Evolutionary conservation across 2,329 filamentous ascomycete genomes (phyloP), one percentile per base, ranked within the genome.

Genomic region (Paraphoma chrysanthemicola): DNA sequence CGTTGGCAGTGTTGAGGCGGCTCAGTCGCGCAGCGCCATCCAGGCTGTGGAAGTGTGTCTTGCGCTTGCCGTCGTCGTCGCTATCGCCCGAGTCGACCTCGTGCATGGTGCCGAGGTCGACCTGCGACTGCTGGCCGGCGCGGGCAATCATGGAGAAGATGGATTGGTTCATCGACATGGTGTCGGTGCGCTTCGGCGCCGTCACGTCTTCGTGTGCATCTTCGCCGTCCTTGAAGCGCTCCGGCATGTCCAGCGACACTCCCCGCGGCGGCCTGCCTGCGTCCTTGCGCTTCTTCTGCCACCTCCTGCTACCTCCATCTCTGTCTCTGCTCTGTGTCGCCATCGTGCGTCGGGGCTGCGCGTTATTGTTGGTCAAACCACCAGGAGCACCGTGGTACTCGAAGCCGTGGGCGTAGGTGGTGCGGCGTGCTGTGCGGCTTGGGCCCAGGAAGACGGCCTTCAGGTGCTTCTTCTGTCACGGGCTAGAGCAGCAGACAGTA

Each of bases 131-230:
- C 38, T 92, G 93, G 6, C 93, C 92, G 38, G 92, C 92, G 14
- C 92, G 92, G 6, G 93, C 91, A 64, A 98, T 93, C 78, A 98
- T 86, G 51, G 92, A 93, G 75, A 97, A 96, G 53, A 98, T 89
- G 63, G 92, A 96, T 81, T 97, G 93, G 77, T 97, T 95, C 88
- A 96, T 92, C 70, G 93, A 92, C 58, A 83, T 78, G 46, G 80
- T 72, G 43, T 80, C 78, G 50, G 78, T 76, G 53, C 62, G 68
- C 65, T 81, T 82, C 2, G 84, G 82, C 48, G 85, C 85, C 12
- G 85, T 85, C 57, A 85, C 84, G 71, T 88, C 87, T 39, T 87
- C 82, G 16, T 88, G 80, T 5, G 81, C 83, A 74, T 88, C 86
- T 58, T 85, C 83, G 30, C 83, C 84, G 67, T 85, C 81, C 66